Evolutionary conservation across 2,329 filamentous ascomycete species (phyloP), one percentile per base, ranked within the genome.

Genomic region (Microsporum audouinii): DNA sequence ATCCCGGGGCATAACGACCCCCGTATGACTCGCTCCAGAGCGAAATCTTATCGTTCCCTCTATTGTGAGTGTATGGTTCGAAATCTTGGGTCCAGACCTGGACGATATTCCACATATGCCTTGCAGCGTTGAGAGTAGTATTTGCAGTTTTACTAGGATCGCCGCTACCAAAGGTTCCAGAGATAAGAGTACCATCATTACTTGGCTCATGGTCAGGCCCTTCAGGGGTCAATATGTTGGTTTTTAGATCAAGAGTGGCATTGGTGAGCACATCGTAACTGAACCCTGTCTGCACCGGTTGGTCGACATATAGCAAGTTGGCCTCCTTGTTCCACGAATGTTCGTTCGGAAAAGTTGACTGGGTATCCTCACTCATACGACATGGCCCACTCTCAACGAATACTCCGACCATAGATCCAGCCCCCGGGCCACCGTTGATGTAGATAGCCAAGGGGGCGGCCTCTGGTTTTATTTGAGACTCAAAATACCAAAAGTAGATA

Each of bases 221-320:
- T 29, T 45, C 38, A 1, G 41, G 49, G 27, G 39, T 39, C 27
- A 61, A 41, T 45, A 34, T 47, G 27, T 51, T 53, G 5, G 49
- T 61, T n/a, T 43, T 43, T 17, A 61, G 29, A 36, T 61, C 51
- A 5, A 61, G 31, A 1, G 49, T 57, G 27, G 47, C 59, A 39
- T 56, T 56, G 17, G 51, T 45, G 5, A 61, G 34, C 31, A 56
- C 59, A 43, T 69, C 71, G 68, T 82, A 83, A 0, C 77, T 80
- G 65, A 82, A 78, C 2, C 81, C 81, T 6, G 79, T 77, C n/a
- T 78, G 76, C 5, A 77, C 78, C 17, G 81, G 85, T 68, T 86
- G 79, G 65, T 88, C 85, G 65, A 88, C 80, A 71, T 86, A 88
- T 10, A 88, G 78, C 77, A 87, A 81, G 66, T 87, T 86, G 65